Conservation (phyloP, 768 basidiomycete genomes). For the Pleurotus tuoliensis region DNA sequence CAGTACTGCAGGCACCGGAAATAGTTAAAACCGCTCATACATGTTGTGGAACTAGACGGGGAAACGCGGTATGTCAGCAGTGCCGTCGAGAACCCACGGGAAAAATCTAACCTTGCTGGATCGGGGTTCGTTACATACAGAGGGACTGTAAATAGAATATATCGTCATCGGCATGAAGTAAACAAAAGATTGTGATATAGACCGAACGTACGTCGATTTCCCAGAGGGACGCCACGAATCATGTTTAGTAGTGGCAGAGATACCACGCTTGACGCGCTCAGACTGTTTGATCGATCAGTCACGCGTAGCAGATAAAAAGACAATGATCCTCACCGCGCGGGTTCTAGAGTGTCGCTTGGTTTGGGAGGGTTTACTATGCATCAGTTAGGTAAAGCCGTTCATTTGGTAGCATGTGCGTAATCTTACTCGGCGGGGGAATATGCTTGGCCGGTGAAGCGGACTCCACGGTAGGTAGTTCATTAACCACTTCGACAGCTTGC, state of each 20-base stretch:
- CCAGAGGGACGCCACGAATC: conserved; percentile 42
- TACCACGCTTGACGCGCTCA: conserved; percentile 43
- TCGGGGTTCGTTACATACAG: conserved; percentile 39
- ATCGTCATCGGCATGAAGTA: conserved; percentile 7
- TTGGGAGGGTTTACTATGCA: conserved; percentile 3
- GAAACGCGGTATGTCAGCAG: conserved; percentile 1
- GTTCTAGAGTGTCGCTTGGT: neutral
- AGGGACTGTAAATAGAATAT: conserved; percentile 24
- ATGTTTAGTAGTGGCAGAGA: conserved; percentile 45
- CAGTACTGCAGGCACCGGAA: neutral
- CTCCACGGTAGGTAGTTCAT: neutral
- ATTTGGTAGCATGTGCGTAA: neutral
- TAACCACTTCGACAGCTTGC: neutral
- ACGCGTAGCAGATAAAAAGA: conserved; percentile 9
- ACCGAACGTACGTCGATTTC: conserved; percentile 39
- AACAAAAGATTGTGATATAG: neutral
- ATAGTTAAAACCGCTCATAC: neutral
- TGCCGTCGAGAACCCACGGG: neutral
- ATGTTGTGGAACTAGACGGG: conserved; percentile 6
- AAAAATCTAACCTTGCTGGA: conserved; percentile 31
- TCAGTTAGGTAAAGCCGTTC: neutral
- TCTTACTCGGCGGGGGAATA: conserved; percentile 4
- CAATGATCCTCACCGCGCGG: conserved; percentile 6
- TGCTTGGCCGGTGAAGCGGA: conserved; percentile 5
- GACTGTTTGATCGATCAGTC: conserved; percentile 22